Evolutionary conservation across 2,329 filamentous ascomycete species (phyloP).

Genomic region (Sporothrix luriei): DNA sequence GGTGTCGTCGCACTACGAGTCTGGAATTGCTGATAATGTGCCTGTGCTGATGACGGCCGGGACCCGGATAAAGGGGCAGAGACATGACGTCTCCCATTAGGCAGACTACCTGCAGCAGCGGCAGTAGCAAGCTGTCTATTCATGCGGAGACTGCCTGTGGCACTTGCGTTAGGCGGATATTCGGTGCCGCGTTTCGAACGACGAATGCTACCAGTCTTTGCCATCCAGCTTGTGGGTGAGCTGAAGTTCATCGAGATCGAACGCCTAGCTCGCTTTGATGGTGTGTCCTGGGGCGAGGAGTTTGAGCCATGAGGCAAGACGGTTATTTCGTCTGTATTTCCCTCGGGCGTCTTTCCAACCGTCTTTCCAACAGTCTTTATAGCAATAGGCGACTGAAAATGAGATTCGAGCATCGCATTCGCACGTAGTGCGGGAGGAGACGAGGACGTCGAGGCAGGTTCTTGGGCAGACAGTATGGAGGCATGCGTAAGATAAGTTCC

Average conservation of each 20-base stretch:
- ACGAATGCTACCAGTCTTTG: slow-evolving; percentile 59
- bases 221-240: slow-evolving; percentile 60
- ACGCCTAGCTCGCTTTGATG: slow-evolving; percentile 52
- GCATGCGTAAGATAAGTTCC: slow-evolving; percentile 47
- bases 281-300: slow-evolving; percentile 45
- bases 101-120: slow-evolving; percentile 39
- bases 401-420: slow-evolving; percentile 9
- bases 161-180: slow-evolving; percentile 3
- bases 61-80: slow-evolving; percentile 50
- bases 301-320: slow-evolving; percentile 11
- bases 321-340: background rate
- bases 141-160: slow-evolving; percentile 14
- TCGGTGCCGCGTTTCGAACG: slow-evolving; percentile 52
- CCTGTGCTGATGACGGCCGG: slow-evolving; percentile 33
- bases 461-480: slow-evolving; percentile 37
- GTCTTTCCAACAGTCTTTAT: background rate
- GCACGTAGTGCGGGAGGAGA: slow-evolving; percentile 20
- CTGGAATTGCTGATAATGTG: slow-evolving; percentile 22
- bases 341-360: background rate
- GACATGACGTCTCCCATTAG: slow-evolving; percentile 53
- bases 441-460: slow-evolving; percentile 25
- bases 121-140: slow-evolving; percentile 4
- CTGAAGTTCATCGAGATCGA: slow-evolving; percentile 64
- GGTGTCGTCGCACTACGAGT: slow-evolving; percentile 52
- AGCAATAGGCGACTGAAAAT: slow-evolving; percentile 25